A percentile compares a stretch with the other conserved stretches of the same genome.
These are phyloP conservation scores for Aspergillus quadrilineatus DNA, from an alignment of 2,329 filamentous ascomycete genomes.

Conservation along the genomic window DNA sequence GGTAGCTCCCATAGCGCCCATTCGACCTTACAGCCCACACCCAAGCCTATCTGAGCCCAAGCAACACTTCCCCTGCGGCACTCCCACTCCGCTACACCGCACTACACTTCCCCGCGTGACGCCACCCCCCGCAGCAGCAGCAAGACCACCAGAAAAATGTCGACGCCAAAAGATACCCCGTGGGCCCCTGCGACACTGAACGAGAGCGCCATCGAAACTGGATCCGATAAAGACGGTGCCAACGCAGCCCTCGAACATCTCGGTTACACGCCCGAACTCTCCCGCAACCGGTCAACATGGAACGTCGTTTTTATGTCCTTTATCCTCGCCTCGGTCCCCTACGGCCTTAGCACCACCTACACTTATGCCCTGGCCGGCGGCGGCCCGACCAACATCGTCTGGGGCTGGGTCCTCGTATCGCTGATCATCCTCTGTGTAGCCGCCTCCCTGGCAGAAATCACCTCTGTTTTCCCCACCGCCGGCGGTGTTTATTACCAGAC, in stretches of 20 bases:
- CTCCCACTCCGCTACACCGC: background rate
- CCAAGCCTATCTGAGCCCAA: background rate
- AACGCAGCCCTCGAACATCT: constrained; percentile 20
- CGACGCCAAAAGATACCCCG: background rate
- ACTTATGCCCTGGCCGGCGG: constrained; percentile 68
- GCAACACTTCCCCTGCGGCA: constrained; percentile 3
- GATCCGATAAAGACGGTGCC: constrained; percentile 10
- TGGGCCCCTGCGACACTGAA: background rate
- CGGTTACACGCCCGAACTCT: constrained; percentile 23
- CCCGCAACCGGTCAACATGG: constrained; percentile 24
- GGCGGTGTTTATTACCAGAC: constrained; percentile 72
- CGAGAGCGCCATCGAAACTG: constrained; percentile 7
- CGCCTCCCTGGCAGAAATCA: constrained; percentile 67
- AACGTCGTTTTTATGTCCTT: constrained; percentile 46
- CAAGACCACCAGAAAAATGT: background rate
- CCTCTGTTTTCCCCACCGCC: constrained; percentile 66
- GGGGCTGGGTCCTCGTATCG: constrained; percentile 67
- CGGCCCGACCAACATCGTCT: constrained; percentile 67
- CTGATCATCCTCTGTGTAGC: constrained; percentile 64
- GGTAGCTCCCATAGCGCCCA: constrained; percentile 9
- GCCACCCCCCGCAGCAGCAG: background rate
- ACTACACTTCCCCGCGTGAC: background rate
- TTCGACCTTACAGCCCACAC: background rate
- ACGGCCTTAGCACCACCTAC: constrained; percentile 66
- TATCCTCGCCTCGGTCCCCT: constrained; percentile 69